Percentiles rank a stretch among this genome's conserved stretches.
Evolutionary conservation across 148 eudicot genomes (phyloP).

Genomic region (Amaranthus palmeri): DNA sequence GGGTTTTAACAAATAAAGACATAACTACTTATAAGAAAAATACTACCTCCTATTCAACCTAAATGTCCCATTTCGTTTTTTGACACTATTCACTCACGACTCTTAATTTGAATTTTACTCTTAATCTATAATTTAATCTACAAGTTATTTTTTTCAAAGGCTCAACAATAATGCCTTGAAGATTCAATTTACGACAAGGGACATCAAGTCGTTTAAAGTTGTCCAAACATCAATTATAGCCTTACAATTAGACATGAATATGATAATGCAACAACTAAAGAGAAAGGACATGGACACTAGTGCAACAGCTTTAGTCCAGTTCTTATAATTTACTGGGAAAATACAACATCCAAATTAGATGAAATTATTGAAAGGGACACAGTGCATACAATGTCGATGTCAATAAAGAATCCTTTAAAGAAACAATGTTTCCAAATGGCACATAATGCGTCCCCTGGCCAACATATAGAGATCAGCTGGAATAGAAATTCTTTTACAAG

Average conservation of each 20-base stretch:
- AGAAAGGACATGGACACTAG: not conserved
- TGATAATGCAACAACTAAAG: not conserved
- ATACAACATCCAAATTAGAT: not conserved
- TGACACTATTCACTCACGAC: no score
- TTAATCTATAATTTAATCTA: no score
- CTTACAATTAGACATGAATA: not conserved
- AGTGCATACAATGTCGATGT: constrained; percentile 60
- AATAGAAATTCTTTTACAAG: constrained; percentile 77
- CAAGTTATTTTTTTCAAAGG: no score
- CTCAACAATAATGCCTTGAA: no score
- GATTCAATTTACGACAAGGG: no score
- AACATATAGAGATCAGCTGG: constrained; percentile 85
- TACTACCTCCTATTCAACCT: no score
- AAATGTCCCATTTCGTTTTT: no score
- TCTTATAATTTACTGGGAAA: not conserved
- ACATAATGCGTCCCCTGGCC: constrained; percentile 87
- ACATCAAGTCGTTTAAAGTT: no score
- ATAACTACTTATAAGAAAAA: no score
- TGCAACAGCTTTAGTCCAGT: not conserved
- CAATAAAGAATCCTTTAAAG: constrained; percentile 63
- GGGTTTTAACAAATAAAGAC: no score
- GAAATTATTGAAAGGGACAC: constrained; percentile 1
- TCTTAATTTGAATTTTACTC: no score
- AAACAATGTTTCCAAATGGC: constrained; percentile 64
- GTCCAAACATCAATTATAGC: not conserved